Evolutionary conservation across 805 yeast species (phyloP).

Genomic region (Saccharomycopsis microspora): DNA sequence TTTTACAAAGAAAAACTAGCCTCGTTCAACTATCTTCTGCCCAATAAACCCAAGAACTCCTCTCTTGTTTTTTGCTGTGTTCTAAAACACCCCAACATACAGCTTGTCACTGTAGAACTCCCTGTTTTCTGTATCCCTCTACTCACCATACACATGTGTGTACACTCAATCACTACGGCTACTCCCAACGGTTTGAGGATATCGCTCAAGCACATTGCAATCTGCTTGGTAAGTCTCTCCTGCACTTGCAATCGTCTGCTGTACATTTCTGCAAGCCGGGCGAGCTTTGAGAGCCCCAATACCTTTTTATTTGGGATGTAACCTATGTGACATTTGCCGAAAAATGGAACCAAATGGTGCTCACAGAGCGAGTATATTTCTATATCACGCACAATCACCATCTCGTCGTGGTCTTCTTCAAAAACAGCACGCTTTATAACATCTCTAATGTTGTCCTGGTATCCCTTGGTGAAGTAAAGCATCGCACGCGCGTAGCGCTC

Average conservation of each 20-base stretch:
- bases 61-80: conserved; percentile 92
- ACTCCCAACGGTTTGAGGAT: conserved; percentile 92
- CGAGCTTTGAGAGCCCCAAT: conserved; percentile 84
- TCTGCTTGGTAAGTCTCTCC: conserved; percentile 92
- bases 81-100: conserved; percentile 95
- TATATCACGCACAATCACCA: conserved; percentile 95
- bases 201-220: conserved; percentile 90
- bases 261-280: conserved; percentile 95
- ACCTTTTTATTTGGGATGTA: conserved; percentile 93
- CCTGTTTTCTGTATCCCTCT: conserved; percentile 96
- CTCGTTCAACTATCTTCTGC: conserved; percentile 4
- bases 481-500: conserved; percentile 94
- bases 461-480: conserved; percentile 92
- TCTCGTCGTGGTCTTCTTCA: conserved; percentile 97
- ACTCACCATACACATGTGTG: conserved; percentile 99
- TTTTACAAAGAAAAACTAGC: not conserved
- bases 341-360: conserved; percentile 95
- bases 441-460: conserved; percentile 76
- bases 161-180: conserved; percentile 95
- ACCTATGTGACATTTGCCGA: conserved; percentile 96
- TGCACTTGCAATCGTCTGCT: conserved; percentile 95
- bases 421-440: conserved; percentile 92
- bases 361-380: conserved; percentile 90
- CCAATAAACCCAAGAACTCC: conserved; percentile 49
- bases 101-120: conserved; percentile 84